These are phyloP conservation scores for Salicornia ramosissima DNA, from an alignment of 148 eudicot species.

Conservation along the genomic window DNA sequence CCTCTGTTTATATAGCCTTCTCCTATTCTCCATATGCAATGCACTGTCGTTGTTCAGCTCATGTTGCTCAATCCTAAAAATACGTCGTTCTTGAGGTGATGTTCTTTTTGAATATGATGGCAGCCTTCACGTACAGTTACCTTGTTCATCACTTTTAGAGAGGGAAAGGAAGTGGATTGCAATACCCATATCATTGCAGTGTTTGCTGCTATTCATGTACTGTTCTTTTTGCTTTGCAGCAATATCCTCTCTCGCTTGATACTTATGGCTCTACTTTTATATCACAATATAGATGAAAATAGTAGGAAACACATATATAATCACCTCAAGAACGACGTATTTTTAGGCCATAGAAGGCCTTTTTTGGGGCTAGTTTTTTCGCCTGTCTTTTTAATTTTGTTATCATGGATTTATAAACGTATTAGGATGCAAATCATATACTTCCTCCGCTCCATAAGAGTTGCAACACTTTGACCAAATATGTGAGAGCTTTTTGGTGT, in stretches of 20 bases:
- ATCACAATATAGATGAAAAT: no score
- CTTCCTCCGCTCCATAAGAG: no score
- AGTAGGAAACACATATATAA: no score
- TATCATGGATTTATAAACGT: no score
- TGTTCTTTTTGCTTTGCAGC: constrained; percentile 17
- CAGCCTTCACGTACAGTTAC: constrained; percentile 22
- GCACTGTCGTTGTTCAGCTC: constrained; percentile 21
- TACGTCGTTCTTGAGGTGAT: no score
- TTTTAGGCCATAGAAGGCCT: no score
- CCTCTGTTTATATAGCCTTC: not conserved
- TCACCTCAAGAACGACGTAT: no score
- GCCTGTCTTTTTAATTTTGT: no score
- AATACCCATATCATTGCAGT: constrained; percentile 11
- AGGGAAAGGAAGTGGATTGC: constrained; percentile 8
- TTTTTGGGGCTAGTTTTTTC: no score
- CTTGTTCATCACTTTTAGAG: constrained; percentile 18
- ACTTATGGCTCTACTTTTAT: constrained; percentile 11
- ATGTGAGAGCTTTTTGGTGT: no score
- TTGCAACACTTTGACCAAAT: no score
- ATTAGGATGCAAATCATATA: no score
- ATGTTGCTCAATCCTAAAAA: constrained; percentile 17
- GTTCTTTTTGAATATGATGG: constrained; percentile 30
- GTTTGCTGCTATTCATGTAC: constrained; percentile 13
- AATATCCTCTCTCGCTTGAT: constrained; percentile 10
- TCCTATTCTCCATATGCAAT: constrained; percentile 10